Conservation (phyloP, 129 eudicot species). For the Helichrysum umbraculigerum region DNA sequence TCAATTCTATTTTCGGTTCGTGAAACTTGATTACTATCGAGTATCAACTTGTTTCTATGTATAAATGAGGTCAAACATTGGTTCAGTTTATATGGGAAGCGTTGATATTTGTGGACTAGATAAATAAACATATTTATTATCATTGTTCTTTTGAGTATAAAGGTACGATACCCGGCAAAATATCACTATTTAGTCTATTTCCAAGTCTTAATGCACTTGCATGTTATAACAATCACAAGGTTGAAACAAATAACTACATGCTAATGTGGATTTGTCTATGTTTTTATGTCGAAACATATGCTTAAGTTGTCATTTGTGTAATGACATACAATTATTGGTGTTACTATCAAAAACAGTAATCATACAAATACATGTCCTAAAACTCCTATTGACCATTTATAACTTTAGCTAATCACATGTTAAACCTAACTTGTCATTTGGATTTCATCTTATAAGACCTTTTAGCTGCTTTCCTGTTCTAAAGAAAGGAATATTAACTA, state of each 20-base stretch:
- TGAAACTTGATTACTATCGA: neutral
- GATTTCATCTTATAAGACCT: neutral
- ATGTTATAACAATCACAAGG: too few species aligned
- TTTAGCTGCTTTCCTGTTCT: neutral
- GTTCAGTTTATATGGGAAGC: neutral
- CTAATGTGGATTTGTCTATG: neutral
- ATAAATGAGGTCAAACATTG: neutral
- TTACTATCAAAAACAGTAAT: neutral
- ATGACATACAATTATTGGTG: neutral
- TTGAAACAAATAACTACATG: neutral
- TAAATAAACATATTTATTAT: neutral
- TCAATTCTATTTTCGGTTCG: neutral
- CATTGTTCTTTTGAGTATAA: too few species aligned
- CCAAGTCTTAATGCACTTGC: too few species aligned
- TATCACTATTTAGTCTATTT: too few species aligned
- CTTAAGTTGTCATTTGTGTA: neutral
- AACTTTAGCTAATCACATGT: conserved; percentile 4
- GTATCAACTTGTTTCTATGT: neutral
- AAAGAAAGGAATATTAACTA: neutral
- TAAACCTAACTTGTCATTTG: neutral
- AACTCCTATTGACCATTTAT: neutral
- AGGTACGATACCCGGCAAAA: too few species aligned
- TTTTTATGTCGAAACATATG: neutral
- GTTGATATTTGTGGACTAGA: neutral
- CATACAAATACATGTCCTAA: neutral